Conservation (phyloP, 495 filamentous ascomycete species). For the Lasiosphaeriaceae sp. region DNA sequence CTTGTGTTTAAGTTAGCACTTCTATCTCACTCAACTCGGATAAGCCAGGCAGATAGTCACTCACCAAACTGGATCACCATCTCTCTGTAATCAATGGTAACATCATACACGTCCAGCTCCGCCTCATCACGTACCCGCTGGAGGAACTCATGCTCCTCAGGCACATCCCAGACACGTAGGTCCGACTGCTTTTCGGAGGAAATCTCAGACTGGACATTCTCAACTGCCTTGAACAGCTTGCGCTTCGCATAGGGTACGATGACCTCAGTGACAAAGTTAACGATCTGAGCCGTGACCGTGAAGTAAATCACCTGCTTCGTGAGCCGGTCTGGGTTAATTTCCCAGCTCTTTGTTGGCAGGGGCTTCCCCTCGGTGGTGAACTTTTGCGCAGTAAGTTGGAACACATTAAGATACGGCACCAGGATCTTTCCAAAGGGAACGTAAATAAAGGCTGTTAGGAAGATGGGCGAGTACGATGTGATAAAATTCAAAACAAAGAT, state of each 20-base stretch:
- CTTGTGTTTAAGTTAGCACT: constrained; percentile 27
- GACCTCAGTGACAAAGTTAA: constrained; percentile 81
- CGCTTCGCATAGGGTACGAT: constrained; percentile 84
- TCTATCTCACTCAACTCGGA: no score
- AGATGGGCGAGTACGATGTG: constrained; percentile 88
- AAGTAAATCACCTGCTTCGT: constrained; percentile 96
- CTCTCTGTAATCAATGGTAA: constrained; percentile 82
- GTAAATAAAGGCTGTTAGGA: constrained; percentile 94
- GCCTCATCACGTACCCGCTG: constrained; percentile 79
- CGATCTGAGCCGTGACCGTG: constrained; percentile 90
- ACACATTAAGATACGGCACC: constrained; percentile 86
- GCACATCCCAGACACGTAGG: constrained; percentile 49
- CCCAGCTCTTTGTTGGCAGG: constrained; percentile 62
- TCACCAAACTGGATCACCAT: constrained; percentile 84
- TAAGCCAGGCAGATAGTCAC: background rate
- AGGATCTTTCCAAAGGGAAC: constrained; percentile 87
- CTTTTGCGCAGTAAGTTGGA: constrained; percentile 69
- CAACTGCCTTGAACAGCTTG: constrained; percentile 65
- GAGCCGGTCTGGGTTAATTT: constrained; percentile 78
- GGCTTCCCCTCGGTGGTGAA: constrained; percentile 72
- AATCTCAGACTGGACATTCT: constrained; percentile 60
- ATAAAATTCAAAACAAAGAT: constrained; percentile 97
- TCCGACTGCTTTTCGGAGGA: constrained; percentile 40
- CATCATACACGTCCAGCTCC: constrained; percentile 82
- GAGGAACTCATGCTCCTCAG: constrained; percentile 75